These are phyloP conservation scores for Diaporthe australafricana DNA, from an alignment of 2,329 filamentous ascomycete genomes.

Conservation along the genomic window DNA sequence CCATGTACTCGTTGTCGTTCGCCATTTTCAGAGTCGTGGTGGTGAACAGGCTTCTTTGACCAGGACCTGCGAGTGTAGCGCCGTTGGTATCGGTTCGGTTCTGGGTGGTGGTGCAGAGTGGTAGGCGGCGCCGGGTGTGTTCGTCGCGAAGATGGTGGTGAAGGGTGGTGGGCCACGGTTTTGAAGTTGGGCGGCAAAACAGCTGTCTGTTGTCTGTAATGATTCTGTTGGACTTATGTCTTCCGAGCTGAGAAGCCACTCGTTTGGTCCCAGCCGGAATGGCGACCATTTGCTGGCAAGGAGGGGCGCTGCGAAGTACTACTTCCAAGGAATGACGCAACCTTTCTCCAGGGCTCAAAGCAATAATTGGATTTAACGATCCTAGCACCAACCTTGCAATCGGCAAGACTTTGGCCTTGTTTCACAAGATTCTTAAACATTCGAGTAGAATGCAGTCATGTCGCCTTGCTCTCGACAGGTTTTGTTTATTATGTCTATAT, in stretches of 20 bases:
- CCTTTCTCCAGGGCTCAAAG: not conserved
- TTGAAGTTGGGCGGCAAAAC: not conserved
- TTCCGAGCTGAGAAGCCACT: conserved; percentile 3
- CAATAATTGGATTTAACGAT: not conserved
- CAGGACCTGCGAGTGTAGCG: conserved; percentile 24
- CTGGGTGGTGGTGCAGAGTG: not conserved
- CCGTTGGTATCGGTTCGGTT: not conserved
- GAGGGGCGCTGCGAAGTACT: conserved; percentile 7
- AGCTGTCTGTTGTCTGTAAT: not conserved
- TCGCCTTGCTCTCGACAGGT: not conserved
- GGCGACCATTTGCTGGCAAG: conserved; percentile 25
- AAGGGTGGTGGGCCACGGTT: not conserved
- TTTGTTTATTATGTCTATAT: not conserved
- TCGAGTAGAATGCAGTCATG: not conserved
- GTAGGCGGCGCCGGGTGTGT: not conserved
- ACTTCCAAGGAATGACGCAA: conserved; percentile 24
- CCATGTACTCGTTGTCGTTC: conserved; percentile 84
- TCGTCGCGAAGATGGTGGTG: not conserved
- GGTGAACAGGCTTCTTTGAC: not conserved
- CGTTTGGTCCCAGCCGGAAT: not conserved
- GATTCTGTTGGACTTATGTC: not conserved
- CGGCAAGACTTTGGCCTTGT: not conserved
- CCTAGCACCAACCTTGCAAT: not conserved
- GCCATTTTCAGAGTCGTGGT: conserved; percentile 62
- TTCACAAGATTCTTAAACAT: not conserved